Base-by-base conservation (phyloP, 2,329 filamentous ascomycete genomes). In the Aspergillus niger region DNA sequence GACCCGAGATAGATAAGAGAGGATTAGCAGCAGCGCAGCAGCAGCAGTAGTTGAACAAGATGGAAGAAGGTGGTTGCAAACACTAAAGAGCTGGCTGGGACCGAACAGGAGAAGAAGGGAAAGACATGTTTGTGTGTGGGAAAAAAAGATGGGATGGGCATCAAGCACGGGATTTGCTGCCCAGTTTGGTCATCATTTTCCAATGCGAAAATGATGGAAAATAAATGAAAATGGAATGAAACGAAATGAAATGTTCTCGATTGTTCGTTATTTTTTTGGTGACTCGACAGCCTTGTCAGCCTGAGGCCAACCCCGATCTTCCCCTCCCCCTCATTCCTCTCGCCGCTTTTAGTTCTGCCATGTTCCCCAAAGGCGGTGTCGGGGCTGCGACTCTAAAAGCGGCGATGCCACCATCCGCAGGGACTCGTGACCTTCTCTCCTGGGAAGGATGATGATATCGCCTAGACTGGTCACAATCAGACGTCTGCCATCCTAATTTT, bases 261-360 rank as follows among this genome's bases (percentile, higher is more conserved):
- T 52, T 50, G 41, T 59, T 57, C 22, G 57, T 55, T 48, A 20
- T 47, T 56, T 20, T 49, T 50, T 26, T 55, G 44, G 39, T 52
- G 36, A 39, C 38, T 58, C 49, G 24, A 36, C 32, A 36, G 32
- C 32, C 32, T 32, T 20, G 8, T 8, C 5, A 6, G 57, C 54
- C 65, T 67, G 43, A 64, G 57, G 62, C 62, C 32, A 30, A 41
- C 20, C 11, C 32, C 17, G 32, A 30, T 22, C 26, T 57, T 47
- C 65, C 64, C 66, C 58, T 63, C 61, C 67, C 67, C 67, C 65
- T 67, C 67, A 52, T 68, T 67, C 55, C 26, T 7, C 15, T 44
- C 39, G 67, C 67, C 54, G 65, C 65, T 63, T 64, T 67, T 36
- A 51, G 17, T 2, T 13, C 6, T 2, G 13, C 44, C 39, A n/a